Evolutionary conservation across 257 asterid species (phyloP), one percentile per base, ranked within the genome.

Genomic region (Lithospermum erythrorhizon): DNA sequence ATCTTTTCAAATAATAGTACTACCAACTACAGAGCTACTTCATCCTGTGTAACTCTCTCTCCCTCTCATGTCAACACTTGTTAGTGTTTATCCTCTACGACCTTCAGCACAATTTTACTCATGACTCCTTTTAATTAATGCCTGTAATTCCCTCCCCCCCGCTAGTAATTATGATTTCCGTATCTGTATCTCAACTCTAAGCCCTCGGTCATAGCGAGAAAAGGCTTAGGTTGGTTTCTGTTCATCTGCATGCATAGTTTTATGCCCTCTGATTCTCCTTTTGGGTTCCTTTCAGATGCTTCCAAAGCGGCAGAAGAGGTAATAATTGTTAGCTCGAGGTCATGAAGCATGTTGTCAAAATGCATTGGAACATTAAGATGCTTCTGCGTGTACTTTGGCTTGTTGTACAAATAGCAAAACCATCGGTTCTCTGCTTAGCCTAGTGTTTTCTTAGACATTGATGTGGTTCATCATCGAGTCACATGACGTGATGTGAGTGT

Each of bases 361-460:
- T 10, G 11, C 15, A 15, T 53, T 9, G 25, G 22, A 22, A 20
- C 21, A 11, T 53, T n/a, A 15, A 53, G 21, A 9, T 10, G 57
- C 27, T 53, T 53, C 57, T 53, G 56, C 21, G 57, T 13, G n/a
- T 53, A 53, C 23, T 20, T 53, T 53, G 57, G 57, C 25, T 41
- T 53, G 57, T 22, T 53, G 57, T 53, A 21, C 24, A 53, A 19
- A n/a, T 1, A 13, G 27, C 21, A 53, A 53, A 27, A 53, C 25
- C 21, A 53, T 11, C 25, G 13, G 27, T 20, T n/a, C 57, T 53
- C 57, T 6, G 3, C 27, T 10, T 53, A 19, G 57, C 4, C 4
- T 18, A 41, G 49, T 20, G 9, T 19, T 53, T 6, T 19, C 16
- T 53, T 53, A n/a, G 25, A 6, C 1, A 15, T 53, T 18, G 25